Conservation (phyloP, 805 yeast genomes). For the Lipomyces kockii region DNA sequence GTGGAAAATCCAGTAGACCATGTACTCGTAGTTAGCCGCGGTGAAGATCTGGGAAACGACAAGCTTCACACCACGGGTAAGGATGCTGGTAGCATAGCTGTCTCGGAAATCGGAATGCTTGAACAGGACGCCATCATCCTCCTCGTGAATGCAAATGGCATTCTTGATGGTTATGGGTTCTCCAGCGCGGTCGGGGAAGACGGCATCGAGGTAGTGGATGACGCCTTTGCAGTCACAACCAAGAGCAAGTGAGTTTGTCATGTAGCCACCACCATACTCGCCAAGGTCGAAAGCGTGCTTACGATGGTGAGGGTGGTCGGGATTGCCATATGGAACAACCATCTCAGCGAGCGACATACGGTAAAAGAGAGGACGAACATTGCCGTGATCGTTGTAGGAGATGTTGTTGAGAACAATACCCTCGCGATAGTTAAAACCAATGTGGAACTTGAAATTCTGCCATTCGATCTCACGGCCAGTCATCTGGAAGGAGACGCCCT, state of each 20-base stretch:
- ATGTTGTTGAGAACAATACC: conserved; percentile 80
- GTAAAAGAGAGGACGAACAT: conserved; percentile 69
- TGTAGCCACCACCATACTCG: conserved; percentile 85
- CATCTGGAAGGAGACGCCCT: conserved; percentile 78
- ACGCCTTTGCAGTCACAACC: conserved; percentile 90
- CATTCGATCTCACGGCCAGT: conserved; percentile 71
- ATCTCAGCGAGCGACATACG: conserved; percentile 77
- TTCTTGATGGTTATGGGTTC: conserved; percentile 72
- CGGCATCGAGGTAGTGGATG: conserved; percentile 82
- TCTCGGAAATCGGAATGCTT: conserved; percentile 88
- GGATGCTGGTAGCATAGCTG: conserved; percentile 71
- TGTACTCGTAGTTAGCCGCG: conserved; percentile 85
- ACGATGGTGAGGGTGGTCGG: conserved; percentile 80
- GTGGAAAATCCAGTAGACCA: conserved; percentile 80
- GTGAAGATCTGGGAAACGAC: conserved; percentile 81
- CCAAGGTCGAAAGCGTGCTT: conserved; percentile 87
- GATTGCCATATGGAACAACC: conserved; percentile 85
- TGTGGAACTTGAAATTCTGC: conserved; percentile 77
- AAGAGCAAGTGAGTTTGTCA: conserved; percentile 76
- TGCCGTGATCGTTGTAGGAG: conserved; percentile 75
- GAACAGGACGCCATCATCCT: conserved; percentile 77
- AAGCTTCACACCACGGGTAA: conserved; percentile 74
- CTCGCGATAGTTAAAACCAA: conserved; percentile 85
- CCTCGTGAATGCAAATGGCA: conserved; percentile 84
- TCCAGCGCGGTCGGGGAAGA: conserved; percentile 69